Percentiles rank a stretch among this genome's conserved stretches.
Conservation (phyloP, 2,329 filamentous ascomycete species). For the Epicoccum nigrum region DNA sequence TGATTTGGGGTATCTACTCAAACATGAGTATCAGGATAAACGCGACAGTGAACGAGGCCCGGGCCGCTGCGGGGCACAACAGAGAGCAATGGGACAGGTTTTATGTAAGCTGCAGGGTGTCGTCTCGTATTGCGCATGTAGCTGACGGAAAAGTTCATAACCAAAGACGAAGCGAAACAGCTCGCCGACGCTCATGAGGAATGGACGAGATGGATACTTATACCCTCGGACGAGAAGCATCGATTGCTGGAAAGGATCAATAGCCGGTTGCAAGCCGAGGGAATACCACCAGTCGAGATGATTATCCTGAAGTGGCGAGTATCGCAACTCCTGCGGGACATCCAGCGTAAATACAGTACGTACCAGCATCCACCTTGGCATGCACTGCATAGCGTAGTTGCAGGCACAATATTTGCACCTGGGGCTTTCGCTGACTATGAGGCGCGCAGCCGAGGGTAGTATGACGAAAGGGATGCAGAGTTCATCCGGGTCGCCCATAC, state of each 20-base stretch:
- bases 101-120: conserved; percentile 39
- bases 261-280: conserved; percentile 40
- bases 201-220: conserved; percentile 47
- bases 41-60: conserved; percentile 45
- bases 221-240: conserved; percentile 47
- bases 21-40: conserved; percentile 49
- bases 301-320: conserved; percentile 48
- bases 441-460: conserved; percentile 44
- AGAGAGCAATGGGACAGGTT: conserved; percentile 48
- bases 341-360: conserved; percentile 47
- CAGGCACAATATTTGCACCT: conserved; percentile 27
- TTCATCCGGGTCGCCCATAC: conserved; percentile 37
- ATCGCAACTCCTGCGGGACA: conserved; percentile 45
- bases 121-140: conserved; percentile 15
- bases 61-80: conserved; percentile 43
- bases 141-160: conserved; percentile 45
- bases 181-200: conserved; percentile 45
- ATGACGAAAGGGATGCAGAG: conserved; percentile 43
- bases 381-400: conserved; percentile 23
- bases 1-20: conserved; percentile 24
- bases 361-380: conserved; percentile 29
- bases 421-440: conserved; percentile 38
- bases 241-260: conserved; percentile 45
- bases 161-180: conserved; percentile 46
- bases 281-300: conserved; percentile 46